phyloP scores from a whole-genome alignment of 345 rosid genomes.

The Raphanus raphanistrum region DNA sequence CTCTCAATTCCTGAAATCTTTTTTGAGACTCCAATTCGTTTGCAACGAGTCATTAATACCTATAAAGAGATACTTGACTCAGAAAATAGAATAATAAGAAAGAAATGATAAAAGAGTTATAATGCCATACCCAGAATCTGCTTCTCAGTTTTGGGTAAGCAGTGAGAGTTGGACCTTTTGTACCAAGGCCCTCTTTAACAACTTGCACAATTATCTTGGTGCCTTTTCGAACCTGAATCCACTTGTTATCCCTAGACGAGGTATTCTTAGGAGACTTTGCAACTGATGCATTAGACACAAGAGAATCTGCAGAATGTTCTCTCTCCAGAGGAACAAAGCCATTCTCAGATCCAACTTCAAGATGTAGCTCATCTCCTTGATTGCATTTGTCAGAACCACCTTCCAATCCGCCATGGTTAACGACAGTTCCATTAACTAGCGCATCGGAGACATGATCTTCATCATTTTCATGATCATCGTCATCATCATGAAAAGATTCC shows the following conservation, averaged over 20 bases:
- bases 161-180: constrained; percentile 88
- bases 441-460: constrained; percentile 65
- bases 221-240: constrained; percentile 80
- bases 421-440: constrained; percentile 55
- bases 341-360: constrained; percentile 45
- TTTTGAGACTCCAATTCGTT: constrained; percentile 78
- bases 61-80: constrained; percentile 41
- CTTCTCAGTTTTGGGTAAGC: constrained; percentile 90
- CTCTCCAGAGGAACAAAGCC: constrained; percentile 39
- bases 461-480: constrained; percentile 64
- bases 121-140: constrained; percentile 83
- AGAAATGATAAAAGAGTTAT: constrained; percentile 15
- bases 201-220: constrained; percentile 95
- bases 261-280: constrained; percentile 37
- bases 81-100: constrained; percentile 27
- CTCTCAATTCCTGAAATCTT: constrained; percentile 80
- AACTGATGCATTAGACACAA: constrained; percentile 38
- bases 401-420: constrained; percentile 52
- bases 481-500: constrained; percentile 57
- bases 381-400: constrained; percentile 46
- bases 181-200: constrained; percentile 95
- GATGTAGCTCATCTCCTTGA: constrained; percentile 48
- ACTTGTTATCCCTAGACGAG: constrained; percentile 50
- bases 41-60: constrained; percentile 64
- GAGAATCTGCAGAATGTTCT: constrained; percentile 39